These are phyloP conservation scores for Rhizopogon vinicolor DNA, from an alignment of 768 basidiomycete species.

Conservation along the genomic window DNA sequence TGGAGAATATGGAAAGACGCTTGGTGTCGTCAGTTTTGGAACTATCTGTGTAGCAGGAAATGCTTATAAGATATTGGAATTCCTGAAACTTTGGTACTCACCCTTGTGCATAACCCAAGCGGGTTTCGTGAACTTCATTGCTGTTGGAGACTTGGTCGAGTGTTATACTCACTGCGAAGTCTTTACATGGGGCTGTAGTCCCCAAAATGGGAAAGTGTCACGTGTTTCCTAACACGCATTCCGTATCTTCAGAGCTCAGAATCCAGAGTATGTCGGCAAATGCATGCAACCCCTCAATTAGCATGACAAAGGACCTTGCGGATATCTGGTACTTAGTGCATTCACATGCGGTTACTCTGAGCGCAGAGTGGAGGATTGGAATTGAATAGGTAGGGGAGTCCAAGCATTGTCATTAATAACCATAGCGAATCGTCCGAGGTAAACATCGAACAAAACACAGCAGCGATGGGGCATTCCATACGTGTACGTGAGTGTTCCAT, in stretches of 20 bases:
- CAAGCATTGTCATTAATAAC: background rate
- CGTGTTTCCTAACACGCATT: slow-evolving; percentile 34
- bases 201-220: background rate
- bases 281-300: background rate
- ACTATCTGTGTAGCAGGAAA: slow-evolving; percentile 25
- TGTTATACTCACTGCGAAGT: background rate
- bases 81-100: background rate
- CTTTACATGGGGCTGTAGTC: too few species aligned
- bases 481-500: too few species aligned
- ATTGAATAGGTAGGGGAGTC: background rate
- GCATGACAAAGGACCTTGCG: slow-evolving; percentile 48
- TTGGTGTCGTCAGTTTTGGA: slow-evolving; percentile 58
- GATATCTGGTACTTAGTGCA: too few species aligned
- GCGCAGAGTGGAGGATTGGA: too few species aligned
- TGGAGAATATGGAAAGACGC: slow-evolving; percentile 82
- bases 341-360: too few species aligned
- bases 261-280: too few species aligned
- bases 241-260: slow-evolving; percentile 34
- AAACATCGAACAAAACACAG: too few species aligned
- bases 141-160: background rate
- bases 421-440: background rate
- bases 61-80: background rate
- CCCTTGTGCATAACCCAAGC: slow-evolving; percentile 85
- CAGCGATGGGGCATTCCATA: too few species aligned
- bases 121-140: slow-evolving; percentile 86